Evolutionary conservation across 176 grass and related monocot species (phyloP), one percentile per base, ranked within the genome.

Genomic region (Secale cereale): DNA sequence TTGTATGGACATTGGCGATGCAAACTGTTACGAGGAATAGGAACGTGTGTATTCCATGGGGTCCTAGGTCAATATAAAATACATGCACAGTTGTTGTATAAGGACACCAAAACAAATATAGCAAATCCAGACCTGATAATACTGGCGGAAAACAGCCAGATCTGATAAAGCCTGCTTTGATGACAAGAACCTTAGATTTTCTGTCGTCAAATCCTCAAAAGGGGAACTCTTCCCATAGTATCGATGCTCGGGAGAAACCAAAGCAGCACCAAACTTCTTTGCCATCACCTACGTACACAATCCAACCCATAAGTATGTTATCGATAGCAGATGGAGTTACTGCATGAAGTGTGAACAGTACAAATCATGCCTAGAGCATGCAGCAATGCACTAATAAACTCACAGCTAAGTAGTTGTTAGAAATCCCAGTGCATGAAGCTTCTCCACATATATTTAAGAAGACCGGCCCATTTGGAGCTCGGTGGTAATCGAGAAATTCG

Each of bases 221-320:
- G 93, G 96, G 64, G 96, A 95, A 78, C 96, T 98, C 88, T 94
- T 98, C 76, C 96, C 96, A 67, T 98, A 98, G 78, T 98, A 98
- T 60, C 96, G 89, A 90, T 98, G 96, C 84, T 98, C 96, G 23
- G 91, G 91, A 81, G 96, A 91, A 82, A 98, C 96, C 74, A 98
- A 61, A 68, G 96, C 91, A 39, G 93, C 96, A 45, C 96, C 93
- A 63, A 98, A 98, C 83, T 98, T 98, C 83, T 94, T 98, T 5
- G 96, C 96, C n/a, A 98, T 59, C 45, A 98, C 96, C 96, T 98
- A 85, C 2, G 3, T 30, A 30, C 20, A 64, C 31, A 82, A 82
- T 54, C 25, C 78, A 86, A 78, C 26, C 30, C 9, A 86, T 17
- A 45, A 45, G 68, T 35, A 81, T 76, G 62, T 59, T 26, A 84